Evolutionary conservation across 2,329 filamentous ascomycete genomes (phyloP).

Genomic region (Decorospora gaudefroyi): DNA sequence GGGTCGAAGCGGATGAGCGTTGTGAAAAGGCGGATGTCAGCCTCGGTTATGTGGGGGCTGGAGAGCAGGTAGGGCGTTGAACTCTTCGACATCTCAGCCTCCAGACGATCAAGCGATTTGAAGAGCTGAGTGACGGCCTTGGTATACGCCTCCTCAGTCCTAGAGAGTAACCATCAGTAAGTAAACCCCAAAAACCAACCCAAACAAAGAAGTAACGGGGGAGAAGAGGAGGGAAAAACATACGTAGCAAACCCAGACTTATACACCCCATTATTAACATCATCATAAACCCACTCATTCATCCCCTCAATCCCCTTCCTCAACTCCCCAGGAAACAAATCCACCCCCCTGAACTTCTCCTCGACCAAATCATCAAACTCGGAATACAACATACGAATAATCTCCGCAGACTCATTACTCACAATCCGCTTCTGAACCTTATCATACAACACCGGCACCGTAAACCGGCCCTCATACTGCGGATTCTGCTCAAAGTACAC

Average conservation of each 20-base stretch:
- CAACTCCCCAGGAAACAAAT: conserved; percentile 53
- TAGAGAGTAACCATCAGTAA: conserved; percentile 12
- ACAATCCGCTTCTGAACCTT: conserved; percentile 76
- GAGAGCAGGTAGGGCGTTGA: conserved; percentile 55
- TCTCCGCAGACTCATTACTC: conserved; percentile 90
- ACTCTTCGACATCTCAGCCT: conserved; percentile 49
- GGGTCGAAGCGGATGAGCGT: conserved; percentile 66
- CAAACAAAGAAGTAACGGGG: background rate
- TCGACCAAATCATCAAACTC: conserved; percentile 70
- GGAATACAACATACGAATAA: conserved; percentile 84
- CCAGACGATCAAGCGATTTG: conserved; percentile 54
- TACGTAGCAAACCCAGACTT: conserved; percentile 58
- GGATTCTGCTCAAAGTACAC: conserved; percentile 78
- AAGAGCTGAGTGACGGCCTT: conserved; percentile 55
- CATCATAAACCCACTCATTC: conserved; percentile 59
- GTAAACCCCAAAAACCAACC: background rate
- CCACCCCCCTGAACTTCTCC: conserved; percentile 51
- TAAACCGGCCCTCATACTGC: conserved; percentile 78
- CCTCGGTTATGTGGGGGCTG: conserved; percentile 52
- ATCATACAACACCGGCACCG: conserved; percentile 85
- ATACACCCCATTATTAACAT: conserved; percentile 59
- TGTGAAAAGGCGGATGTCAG: conserved; percentile 57
- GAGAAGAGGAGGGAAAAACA: conserved; percentile 18
- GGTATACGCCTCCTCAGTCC: conserved; percentile 56
- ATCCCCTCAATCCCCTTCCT: conserved; percentile 54